Conservation (phyloP, 2,329 filamentous ascomycete species). For the Penicillium oxalicum region DNA sequence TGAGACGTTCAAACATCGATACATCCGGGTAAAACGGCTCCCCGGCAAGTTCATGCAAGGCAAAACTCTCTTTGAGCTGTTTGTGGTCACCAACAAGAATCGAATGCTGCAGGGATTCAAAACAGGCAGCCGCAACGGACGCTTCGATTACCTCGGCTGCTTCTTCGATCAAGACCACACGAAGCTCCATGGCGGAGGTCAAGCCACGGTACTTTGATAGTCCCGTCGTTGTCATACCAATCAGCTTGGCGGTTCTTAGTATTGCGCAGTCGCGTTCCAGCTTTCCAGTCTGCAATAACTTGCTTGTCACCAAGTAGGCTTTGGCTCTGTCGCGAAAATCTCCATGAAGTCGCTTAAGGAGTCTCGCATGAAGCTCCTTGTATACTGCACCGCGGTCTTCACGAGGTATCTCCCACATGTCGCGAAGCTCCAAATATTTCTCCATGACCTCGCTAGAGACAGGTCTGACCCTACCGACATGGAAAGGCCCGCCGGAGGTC, state of each 20-base stretch:
- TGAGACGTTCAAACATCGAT: conserved; percentile 73
- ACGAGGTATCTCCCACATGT: conserved; percentile 57
- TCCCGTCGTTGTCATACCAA: conserved; percentile 72
- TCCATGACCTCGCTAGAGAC: conserved; percentile 33
- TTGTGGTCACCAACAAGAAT: conserved; percentile 74
- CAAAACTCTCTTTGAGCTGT: conserved; percentile 65
- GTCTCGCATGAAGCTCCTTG: conserved; percentile 52
- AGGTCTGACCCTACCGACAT: conserved; percentile 15
- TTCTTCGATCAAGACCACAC: conserved; percentile 69
- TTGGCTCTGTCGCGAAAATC: conserved; percentile 48
- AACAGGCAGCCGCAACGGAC: conserved; percentile 54
- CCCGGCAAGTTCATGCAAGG: conserved; percentile 53
- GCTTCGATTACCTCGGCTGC: conserved; percentile 65
- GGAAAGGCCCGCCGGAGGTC: conserved; percentile 39
- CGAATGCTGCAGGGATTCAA: conserved; percentile 58
- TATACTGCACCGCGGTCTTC: conserved; percentile 60
- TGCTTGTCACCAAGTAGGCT: conserved; percentile 47
- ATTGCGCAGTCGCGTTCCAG: conserved; percentile 57
- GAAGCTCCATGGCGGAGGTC: conserved; percentile 60
- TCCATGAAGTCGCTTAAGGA: conserved; percentile 45
- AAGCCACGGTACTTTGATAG: conserved; percentile 72
- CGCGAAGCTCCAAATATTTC: conserved; percentile 32
- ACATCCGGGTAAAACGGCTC: conserved; percentile 62
- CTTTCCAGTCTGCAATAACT: conserved; percentile 50
- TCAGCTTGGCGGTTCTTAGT: conserved; percentile 54